Conservation (phyloP, 805 yeast genomes). For the Starmera caribaea region DNA sequence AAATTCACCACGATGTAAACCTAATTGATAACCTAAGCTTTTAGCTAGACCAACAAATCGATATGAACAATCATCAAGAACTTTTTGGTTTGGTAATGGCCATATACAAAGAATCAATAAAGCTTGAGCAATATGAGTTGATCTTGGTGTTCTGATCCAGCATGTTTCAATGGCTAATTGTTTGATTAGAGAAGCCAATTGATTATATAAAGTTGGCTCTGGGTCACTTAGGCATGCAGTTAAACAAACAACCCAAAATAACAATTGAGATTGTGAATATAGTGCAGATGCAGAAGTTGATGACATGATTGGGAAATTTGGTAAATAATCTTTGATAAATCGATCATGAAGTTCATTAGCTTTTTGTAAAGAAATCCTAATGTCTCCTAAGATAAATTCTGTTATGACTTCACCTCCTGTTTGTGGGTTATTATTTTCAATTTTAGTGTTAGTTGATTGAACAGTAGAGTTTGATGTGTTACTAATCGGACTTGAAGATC, state of each 20-base stretch:
- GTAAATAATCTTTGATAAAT: conserved; percentile 59
- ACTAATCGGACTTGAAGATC: conserved; percentile 22
- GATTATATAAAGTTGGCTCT: conserved; percentile 71
- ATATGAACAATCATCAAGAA: conserved; percentile 84
- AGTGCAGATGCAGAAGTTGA: conserved; percentile 66
- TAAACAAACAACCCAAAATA: conserved; percentile 86
- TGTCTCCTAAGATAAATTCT: conserved; percentile 72
- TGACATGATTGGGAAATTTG: conserved; percentile 71
- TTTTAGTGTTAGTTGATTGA: neutral
- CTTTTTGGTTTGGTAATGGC: conserved; percentile 91
- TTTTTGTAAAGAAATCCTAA: conserved; percentile 50
- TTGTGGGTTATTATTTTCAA: neutral
- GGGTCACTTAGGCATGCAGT: conserved; percentile 85
- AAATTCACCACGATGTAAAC: conserved; percentile 86
- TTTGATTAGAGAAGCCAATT: conserved; percentile 67
- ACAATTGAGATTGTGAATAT: conserved; percentile 70
- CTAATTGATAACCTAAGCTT: conserved; percentile 73
- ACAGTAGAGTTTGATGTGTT: conserved; percentile 1
- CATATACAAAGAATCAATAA: conserved; percentile 74
- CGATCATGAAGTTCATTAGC: conserved; percentile 66
- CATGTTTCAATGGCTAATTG: conserved; percentile 87
- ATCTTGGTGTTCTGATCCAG: conserved; percentile 88
- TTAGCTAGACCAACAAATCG: conserved; percentile 85
- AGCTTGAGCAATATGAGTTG: conserved; percentile 90
- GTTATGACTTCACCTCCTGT: conserved; percentile 23